These are phyloP conservation scores for Psilocybe cyanescens DNA, from an alignment of 768 basidiomycete species.

Conservation along the genomic window DNA sequence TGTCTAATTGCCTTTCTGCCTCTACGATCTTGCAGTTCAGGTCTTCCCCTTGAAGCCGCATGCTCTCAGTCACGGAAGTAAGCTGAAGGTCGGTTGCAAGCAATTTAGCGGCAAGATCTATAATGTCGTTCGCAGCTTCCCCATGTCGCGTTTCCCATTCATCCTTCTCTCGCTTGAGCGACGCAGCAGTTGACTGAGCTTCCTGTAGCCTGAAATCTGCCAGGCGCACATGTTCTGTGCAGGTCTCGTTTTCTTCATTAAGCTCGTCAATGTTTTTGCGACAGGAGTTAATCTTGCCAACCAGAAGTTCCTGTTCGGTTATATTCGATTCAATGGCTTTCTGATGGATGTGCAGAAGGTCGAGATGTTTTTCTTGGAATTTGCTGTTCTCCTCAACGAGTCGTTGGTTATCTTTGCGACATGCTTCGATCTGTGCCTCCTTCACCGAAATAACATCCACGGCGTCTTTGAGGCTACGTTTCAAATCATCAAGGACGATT, in stretches of 20 bases:
- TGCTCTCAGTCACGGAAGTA: background rate
- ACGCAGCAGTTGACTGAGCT: background rate
- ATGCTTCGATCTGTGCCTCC: background rate
- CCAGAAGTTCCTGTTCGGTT: background rate
- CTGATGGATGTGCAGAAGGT: background rate
- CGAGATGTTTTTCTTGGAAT: background rate
- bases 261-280: background rate
- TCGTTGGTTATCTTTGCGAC: background rate
- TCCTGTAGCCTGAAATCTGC: background rate
- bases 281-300: background rate
- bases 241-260: background rate
- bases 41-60: background rate
- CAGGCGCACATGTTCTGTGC: background rate
- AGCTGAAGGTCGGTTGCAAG: background rate
- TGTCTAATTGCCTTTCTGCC: background rate
- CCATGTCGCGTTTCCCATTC: background rate
- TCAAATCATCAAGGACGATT: background rate
- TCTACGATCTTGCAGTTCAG: background rate
- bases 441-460: background rate
- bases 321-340: background rate
- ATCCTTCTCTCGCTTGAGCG: background rate
- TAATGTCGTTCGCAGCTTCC: background rate
- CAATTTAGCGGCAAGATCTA: background rate
- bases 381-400: background rate
- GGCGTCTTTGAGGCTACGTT: background rate